Evolutionary conservation across 345 rosid species (phyloP), one percentile per base, ranked within the genome.

Genomic region (Arabidopsis suecica): DNA sequence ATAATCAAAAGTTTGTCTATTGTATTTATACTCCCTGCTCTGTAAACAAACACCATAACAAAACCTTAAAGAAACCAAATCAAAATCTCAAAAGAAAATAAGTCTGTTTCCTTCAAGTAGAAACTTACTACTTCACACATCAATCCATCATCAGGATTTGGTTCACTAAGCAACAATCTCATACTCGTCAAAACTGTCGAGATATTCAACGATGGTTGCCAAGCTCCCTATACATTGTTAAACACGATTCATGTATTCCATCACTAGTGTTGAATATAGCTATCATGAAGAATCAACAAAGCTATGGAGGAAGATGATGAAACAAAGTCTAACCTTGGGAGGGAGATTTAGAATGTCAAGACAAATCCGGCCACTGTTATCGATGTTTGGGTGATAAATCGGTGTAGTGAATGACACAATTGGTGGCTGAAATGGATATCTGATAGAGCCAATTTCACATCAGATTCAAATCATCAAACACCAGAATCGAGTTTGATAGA

Each of bases 381-480:
- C 98, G 10, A 93, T 90, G 69, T 93, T 93, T 0, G 96, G 94
- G 14, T 90, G 96, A 71, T 93, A 90, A 62, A 93, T 84, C 22
- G 93, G 96, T 6, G 94, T 93, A 22, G 64, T 81, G 44, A 93
- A 90, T 2, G 89, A 81, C 81, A 93, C 94, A 59, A 73, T 74
- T 0, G 94, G 96, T 57, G 98, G 98, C 86, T 90, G 98, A 86
- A 90, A 91, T 3, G 98, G 98, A 60, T 90, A 90, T 83, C 97
- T 91, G 5, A 32, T 22, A 1, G n/a, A 12, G 6, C 4, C 51
- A 48, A 38, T 1, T 12, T 51, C 57, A 6, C 23, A 32, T 30
- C 37, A 59, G 9, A 55, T 0, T 3, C 64, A 23, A 23, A 55
- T 7, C 13, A 54, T 25, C 37, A 11, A 11, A 61, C 9, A 68